A percentile compares a stretch with the other conserved stretches of the same genome.
phyloP scores from a whole-genome alignment of 108 stramenopile genomes.

The Chaetoceros muelleri region DNA sequence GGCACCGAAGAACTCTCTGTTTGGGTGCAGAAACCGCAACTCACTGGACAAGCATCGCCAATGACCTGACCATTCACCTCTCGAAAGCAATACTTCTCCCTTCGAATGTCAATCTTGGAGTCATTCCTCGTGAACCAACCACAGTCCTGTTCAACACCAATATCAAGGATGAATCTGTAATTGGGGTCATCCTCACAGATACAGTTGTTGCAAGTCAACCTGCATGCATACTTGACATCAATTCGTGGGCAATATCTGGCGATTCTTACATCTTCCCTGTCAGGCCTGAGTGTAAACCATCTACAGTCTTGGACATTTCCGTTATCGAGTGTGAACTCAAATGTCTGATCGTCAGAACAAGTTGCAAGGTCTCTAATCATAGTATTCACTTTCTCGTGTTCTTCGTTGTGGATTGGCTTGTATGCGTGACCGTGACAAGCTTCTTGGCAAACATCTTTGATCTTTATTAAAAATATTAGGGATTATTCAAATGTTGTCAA shows the following conservation, averaged over 20 bases:
- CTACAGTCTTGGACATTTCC: not conserved
- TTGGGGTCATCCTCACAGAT: not conserved
- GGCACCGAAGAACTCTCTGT: too few relatives aligned
- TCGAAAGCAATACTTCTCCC: not conserved
- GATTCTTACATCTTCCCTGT: not conserved
- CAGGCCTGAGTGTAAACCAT: not conserved
- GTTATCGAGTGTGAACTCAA: not conserved
- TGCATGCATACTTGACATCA: not conserved
- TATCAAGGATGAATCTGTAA: not conserved
- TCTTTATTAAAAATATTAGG: too few relatives aligned
- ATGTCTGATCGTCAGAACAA: not conserved
- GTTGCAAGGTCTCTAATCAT: too few relatives aligned
- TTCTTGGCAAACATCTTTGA: too few relatives aligned
- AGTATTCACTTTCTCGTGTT: too few relatives aligned
- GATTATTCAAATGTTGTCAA: too few relatives aligned
- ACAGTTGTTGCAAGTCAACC: not conserved
- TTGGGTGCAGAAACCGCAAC: too few relatives aligned
- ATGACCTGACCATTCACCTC: too few relatives aligned
- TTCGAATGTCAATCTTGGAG: not conserved
- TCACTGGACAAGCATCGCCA: too few relatives aligned
- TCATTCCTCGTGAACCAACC: not conserved
- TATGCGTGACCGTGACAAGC: too few relatives aligned
- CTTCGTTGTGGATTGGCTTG: not conserved
- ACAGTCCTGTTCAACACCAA: not conserved
- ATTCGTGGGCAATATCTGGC: not conserved